These are phyloP conservation scores for Fraxinus dipetala DNA, from an alignment of 305 asterid species.

Conservation along the genomic window DNA sequence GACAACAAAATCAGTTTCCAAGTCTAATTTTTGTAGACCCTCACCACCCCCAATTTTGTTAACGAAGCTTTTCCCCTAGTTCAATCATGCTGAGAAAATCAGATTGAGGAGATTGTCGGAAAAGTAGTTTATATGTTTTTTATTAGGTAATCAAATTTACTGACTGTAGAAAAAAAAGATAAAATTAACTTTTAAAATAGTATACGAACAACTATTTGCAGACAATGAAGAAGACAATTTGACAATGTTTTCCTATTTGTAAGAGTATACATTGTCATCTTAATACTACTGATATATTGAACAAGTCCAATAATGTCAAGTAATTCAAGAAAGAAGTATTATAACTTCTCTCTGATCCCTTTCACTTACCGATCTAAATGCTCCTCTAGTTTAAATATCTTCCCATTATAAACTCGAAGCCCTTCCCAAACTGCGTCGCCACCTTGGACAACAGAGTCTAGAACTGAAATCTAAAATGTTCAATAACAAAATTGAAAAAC, in stretches of 20 bases:
- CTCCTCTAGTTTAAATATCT: slow-evolving; percentile 89
- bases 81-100: not conserved
- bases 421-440: slow-evolving; percentile 99
- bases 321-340: not conserved
- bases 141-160: not conserved
- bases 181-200: not conserved
- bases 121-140: not conserved
- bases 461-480: slow-evolving; percentile 70
- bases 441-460: slow-evolving; percentile 96
- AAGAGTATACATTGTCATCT: not conserved
- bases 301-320: not conserved
- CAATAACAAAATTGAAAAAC: slow-evolving; percentile 14
- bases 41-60: not conserved
- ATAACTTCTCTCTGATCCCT: slow-evolving; percentile 11
- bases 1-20: not conserved
- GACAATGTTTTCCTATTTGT: not conserved
- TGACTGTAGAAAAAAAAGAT: not conserved
- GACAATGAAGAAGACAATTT: not conserved
- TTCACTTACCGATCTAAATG: slow-evolving; percentile 76
- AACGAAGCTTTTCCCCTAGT: not conserved
- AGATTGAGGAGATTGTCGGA: not conserved
- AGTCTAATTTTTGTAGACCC: not conserved
- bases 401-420: slow-evolving; percentile 75
- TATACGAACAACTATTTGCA: not conserved
- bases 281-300: not conserved